A percentile compares a stretch with the other conserved stretches of the same genome.
phyloP scores from a whole-genome alignment of 495 filamentous ascomycete genomes.

The Penicillium verhagenii region DNA sequence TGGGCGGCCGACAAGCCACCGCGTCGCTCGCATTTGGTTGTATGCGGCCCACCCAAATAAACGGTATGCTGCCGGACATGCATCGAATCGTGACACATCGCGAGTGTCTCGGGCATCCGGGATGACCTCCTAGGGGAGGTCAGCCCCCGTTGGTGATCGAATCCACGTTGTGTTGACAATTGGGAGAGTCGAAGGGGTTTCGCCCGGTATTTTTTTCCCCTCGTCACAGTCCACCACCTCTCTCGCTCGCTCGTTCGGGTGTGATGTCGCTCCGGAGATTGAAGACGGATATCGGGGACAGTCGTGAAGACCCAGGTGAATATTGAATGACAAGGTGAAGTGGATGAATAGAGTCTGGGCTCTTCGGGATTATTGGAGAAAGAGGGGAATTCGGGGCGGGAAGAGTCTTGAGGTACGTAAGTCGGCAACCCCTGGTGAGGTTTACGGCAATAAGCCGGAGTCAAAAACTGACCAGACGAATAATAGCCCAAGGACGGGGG shows the following conservation, averaged over 20 bases:
- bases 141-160: constrained; percentile 42
- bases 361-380: constrained; percentile 6
- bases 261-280: not conserved
- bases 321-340: not conserved
- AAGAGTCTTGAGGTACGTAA: constrained; percentile 11
- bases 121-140: constrained; percentile 51
- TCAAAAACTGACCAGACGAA: not conserved
- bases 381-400: constrained; percentile 2
- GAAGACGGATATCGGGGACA: not conserved
- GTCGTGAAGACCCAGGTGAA: not conserved
- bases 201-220: constrained; percentile 1
- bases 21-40: constrained; percentile 8
- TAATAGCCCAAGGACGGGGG: no score
- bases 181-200: constrained; percentile 10
- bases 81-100: constrained; percentile 35
- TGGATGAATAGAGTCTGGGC: not conserved
- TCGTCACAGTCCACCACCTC: not conserved
- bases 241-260: not conserved
- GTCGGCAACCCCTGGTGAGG: constrained; percentile 2
- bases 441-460: not conserved
- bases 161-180: constrained; percentile 44
- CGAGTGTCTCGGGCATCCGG: constrained; percentile 30
- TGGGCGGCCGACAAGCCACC: constrained; percentile 9
- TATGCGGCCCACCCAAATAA: constrained; percentile 2
- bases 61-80: constrained; percentile 8